Evolutionary conservation across 2,329 filamentous ascomycete species (phyloP), one percentile per base, ranked within the genome.

Genomic region (Exophiala xenobiotica): DNA sequence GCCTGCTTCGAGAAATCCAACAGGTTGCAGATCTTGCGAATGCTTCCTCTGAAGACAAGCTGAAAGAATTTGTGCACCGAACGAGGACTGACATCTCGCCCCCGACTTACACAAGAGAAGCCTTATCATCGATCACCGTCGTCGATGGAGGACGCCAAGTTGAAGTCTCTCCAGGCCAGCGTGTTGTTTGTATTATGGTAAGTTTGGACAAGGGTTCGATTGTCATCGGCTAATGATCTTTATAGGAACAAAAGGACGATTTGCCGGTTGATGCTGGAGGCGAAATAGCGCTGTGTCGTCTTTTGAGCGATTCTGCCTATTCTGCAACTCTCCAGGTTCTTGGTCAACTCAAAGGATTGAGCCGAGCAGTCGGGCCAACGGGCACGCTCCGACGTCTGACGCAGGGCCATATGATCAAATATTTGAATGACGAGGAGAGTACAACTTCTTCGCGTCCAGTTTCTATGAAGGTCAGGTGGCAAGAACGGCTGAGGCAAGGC

Each of bases 81-180:
- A 42, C 38, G 14, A 46, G 20, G 22, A 22, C 41, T 7, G 7
- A 33, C n/a, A 18, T 18, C n/a, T 40, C 35, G 18, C 14, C 45
- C 11, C 27, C 41, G 14, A 35, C 46, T 4, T 16, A 50, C 7
- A 41, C 35, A 24, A 54, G 47, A 37, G 18, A 50, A 23, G 51
- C 42, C 9, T 20, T 38, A 26, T 39, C 46, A 27, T 33, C 51
- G 8, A 20, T 27, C 16, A 37, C 37, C 5, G 12, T 54, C 12
- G 27, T 22, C 3, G 46, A 76, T 86, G 74, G 88, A 88, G 68
- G 86, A 82, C n/a, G 77, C 86, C 49, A 83, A 87, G 31, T 74
- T 90, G 46, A 80, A 81, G 2, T 81, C 81, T 8, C 79, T 31
- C 22, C 46, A 12, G 81, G 81, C 5, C 77, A 84, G 49, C 77